Evolutionary conservation across 768 basidiomycete species (phyloP), one percentile per base, ranked within the genome.

Genomic region (Royoungia palumana): DNA sequence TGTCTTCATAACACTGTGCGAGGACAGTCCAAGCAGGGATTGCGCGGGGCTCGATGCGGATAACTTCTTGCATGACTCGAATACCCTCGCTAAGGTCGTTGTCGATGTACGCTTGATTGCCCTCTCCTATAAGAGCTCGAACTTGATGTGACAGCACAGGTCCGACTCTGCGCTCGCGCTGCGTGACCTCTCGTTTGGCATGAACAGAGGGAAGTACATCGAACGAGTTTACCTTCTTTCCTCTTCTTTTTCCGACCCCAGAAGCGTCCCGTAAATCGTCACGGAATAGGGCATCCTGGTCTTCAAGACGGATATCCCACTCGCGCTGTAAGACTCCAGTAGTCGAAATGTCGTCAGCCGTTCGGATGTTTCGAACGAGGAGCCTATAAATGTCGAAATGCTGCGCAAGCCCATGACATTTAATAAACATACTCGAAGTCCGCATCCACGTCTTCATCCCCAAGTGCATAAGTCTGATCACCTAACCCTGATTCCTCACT

Each of bases 31-130:
- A 99, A 2, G 93, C 89, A 2, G 81, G 70, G 0, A 78, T 74
- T 2, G 92, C 87, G 16, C 88, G 81, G 2, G 94, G 92, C 63
- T 99, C 95, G 47, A 94, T 90, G 9, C 91, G 82, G 46, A 99
- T 92, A 55, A 96, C 89, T 62, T 98, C 92, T 62, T 87, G 84
- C 80, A 94, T 89, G 21, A 85, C 77, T 17, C 82, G 79, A 30
- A 92, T 82, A 1, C 92, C 85, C 56, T 85, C 77, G 3, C 74
- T 68, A 9, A 83, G 70, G 47, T 90, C 69, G 51, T 73, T 79
- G 58, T 86, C 81, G 42, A 94, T 80, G 65, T 90, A 96, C 3
- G 87, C 87, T 59, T 88, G 82, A 62, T 94, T 94, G 19, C 89
- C 94, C 46, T 87, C 82, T 22, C 92, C 91, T 43, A 97, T 82